phyloP scores from a whole-genome alignment of 208 protist species.

The Acanthamoeba culbertsoni region DNA sequence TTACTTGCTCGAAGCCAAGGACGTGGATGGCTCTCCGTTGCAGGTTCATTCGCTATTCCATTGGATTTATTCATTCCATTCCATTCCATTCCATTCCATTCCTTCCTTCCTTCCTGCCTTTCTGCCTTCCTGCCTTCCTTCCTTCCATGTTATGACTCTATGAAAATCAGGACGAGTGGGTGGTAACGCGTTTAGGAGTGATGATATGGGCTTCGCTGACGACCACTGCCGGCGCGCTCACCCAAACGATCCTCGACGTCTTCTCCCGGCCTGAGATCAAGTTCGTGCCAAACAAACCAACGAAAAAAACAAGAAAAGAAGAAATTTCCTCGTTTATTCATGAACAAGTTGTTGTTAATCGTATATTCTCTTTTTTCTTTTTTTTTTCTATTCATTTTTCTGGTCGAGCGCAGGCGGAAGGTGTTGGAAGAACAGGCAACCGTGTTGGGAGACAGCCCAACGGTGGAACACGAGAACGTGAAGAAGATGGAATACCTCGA shows the following conservation, averaged over 20 bases:
- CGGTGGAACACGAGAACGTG: neutral
- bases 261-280: constrained; percentile 29
- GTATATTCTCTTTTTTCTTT: neutral
- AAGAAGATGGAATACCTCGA: constrained; percentile 33
- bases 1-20: neutral
- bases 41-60: neutral
- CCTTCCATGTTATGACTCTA: neutral
- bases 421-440: neutral
- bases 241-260: neutral
- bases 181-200: neutral
- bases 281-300: neutral
- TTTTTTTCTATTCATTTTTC: neutral
- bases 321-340: too few species aligned
- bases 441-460: neutral
- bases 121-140: neutral
- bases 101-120: neutral
- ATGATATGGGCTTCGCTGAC: constrained; percentile 11
- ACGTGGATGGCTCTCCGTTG: neutral
- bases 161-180: neutral
- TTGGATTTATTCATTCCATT: neutral
- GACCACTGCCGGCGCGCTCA: neutral
- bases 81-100: neutral
- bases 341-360: neutral
- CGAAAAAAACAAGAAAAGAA: too few species aligned
- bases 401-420: neutral